Percentiles rank a stretch among this genome's conserved stretches.
phyloP scores from a whole-genome alignment of 2,329 filamentous ascomycete species.

The Penicillium crustosum region DNA sequence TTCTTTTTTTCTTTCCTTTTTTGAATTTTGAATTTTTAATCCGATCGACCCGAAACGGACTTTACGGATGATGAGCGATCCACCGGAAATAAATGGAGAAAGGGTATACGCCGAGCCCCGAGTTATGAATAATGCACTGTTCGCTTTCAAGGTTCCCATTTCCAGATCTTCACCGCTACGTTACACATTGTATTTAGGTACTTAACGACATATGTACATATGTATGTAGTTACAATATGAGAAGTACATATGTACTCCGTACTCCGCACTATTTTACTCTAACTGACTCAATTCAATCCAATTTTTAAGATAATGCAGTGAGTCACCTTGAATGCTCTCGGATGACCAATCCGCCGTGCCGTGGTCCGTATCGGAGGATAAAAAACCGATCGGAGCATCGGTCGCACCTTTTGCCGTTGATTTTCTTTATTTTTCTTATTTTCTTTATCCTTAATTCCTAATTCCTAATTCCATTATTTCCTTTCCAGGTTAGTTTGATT shows the following conservation, averaged over 20 bases:
- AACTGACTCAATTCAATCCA: background rate
- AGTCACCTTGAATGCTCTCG: background rate
- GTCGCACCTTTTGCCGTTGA: background rate
- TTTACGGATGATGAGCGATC: conserved; percentile 8
- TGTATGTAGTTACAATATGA: background rate
- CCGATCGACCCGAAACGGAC: conserved; percentile 9
- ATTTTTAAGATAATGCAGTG: background rate
- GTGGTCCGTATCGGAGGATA: conserved; percentile 4
- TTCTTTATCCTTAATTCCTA: background rate
- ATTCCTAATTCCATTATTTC: conserved; percentile 3
- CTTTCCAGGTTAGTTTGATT: background rate
- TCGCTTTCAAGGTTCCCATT: background rate
- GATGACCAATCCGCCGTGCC: conserved; percentile 13
- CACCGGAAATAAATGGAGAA: conserved; percentile 11
- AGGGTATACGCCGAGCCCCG: background rate
- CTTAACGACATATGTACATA: background rate
- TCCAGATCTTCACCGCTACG: conserved; percentile 5
- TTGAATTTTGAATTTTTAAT: background rate
- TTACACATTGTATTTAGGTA: background rate
- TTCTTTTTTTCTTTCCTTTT: background rate
- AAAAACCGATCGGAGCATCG: conserved; percentile 5
- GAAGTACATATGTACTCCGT: background rate
- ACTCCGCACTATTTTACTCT: background rate
- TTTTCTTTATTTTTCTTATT: background rate
- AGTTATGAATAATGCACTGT: conserved; percentile 2